These are phyloP conservation scores for Hibiscus syriacus DNA, from an alignment of 345 rosid genomes.

Conservation along the genomic window DNA sequence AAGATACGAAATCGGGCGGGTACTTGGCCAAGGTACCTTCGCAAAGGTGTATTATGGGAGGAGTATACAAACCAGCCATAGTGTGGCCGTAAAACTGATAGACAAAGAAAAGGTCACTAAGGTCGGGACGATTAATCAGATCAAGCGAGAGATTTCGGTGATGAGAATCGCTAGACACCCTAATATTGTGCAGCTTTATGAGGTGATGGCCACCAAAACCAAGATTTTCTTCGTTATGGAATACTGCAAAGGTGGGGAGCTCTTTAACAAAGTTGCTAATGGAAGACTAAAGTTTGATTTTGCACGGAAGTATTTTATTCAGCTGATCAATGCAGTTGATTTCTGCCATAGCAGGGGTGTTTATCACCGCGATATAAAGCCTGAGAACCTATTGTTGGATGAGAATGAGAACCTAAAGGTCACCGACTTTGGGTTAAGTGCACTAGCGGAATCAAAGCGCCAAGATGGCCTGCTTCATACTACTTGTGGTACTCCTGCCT, in stretches of 20 bases:
- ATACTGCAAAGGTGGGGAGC: constrained; percentile 77
- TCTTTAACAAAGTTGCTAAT: constrained; percentile 62
- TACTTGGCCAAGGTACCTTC: constrained; percentile 79
- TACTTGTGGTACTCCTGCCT: constrained; percentile 76
- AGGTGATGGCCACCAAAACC: constrained; percentile 77
- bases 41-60: constrained; percentile 33
- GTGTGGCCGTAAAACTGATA: constrained; percentile 70
- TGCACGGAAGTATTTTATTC: constrained; percentile 57
- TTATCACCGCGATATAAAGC: constrained; percentile 80
- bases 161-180: constrained; percentile 73
- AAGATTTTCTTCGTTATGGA: constrained; percentile 72
- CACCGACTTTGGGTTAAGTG: constrained; percentile 79
- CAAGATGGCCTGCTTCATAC: constrained; percentile 83
- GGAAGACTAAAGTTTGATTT: constrained; percentile 63
- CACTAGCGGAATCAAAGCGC: constrained; percentile 51
- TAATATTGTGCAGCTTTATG: constrained; percentile 54
- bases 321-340: constrained; percentile 63
- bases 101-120: constrained; percentile 63
- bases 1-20: constrained; percentile 62
- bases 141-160: constrained; percentile 70
- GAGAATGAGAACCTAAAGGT: constrained; percentile 70
- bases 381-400: constrained; percentile 67
- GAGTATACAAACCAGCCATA: constrained; percentile 39
- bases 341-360: constrained; percentile 72
- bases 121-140: constrained; percentile 58